Percentiles rank a stretch among this genome's conserved stretches.
Evolutionary conservation across 2,329 filamentous ascomycete species (phyloP).

Genomic region (Ampelomyces quisqualis): DNA sequence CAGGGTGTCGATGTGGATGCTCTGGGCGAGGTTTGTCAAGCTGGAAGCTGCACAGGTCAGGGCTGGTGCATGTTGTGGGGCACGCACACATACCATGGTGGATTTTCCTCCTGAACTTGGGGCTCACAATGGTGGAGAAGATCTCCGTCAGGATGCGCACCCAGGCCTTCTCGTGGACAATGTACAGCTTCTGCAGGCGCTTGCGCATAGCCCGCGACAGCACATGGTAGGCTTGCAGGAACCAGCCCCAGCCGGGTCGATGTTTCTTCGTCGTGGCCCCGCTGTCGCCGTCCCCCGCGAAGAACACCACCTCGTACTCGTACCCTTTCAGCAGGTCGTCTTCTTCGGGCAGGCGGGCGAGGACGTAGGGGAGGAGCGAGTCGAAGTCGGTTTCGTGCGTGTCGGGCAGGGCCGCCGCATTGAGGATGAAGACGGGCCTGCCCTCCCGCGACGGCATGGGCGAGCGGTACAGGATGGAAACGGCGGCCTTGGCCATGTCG

Average conservation of each 20-base stretch:
- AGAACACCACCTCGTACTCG: constrained; percentile 60
- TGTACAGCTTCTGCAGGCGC: constrained; percentile 57
- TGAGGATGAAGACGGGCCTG: constrained; percentile 56
- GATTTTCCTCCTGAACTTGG: constrained; percentile 60
- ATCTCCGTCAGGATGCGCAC: constrained; percentile 58
- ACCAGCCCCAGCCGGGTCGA: constrained; percentile 57
- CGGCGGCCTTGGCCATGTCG: constrained; percentile 51
- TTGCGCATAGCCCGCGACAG: constrained; percentile 57
- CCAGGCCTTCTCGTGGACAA: constrained; percentile 60
- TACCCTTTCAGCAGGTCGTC: constrained; percentile 56
- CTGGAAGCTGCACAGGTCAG: constrained; percentile 47
- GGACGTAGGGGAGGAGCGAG: constrained; percentile 56
- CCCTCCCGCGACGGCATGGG: constrained; percentile 53
- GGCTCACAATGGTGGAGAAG: constrained; percentile 58
- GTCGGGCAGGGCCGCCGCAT: constrained; percentile 59
- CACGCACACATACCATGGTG: constrained; percentile 49
- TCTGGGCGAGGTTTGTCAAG: constrained; percentile 51
- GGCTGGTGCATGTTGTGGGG: not conserved
- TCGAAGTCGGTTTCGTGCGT: constrained; percentile 57
- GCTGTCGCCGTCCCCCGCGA: constrained; percentile 55
- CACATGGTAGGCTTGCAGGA: constrained; percentile 59
- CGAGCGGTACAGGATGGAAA: constrained; percentile 57
- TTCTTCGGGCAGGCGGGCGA: constrained; percentile 56
- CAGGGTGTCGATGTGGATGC: constrained; percentile 55
- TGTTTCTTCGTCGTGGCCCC: constrained; percentile 51